Conservation (phyloP, 352 stramenopile species). For the Thraustochytrium sp. region DNA sequence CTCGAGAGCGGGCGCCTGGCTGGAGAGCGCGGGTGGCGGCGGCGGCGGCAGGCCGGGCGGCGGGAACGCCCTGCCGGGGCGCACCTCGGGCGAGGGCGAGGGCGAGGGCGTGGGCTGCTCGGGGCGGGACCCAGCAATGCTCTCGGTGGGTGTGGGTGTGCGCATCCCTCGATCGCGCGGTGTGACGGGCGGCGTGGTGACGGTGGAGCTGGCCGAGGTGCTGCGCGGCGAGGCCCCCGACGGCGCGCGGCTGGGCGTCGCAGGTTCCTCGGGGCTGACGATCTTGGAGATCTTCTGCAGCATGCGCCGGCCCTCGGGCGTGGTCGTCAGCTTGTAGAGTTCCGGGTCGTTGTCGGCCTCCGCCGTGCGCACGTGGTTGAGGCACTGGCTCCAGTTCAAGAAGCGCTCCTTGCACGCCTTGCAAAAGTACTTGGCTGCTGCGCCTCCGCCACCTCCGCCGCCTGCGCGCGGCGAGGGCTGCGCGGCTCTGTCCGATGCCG, state of each 20-base stretch:
- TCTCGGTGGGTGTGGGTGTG: neutral
- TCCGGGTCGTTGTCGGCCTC: conserved; percentile 27
- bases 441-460: neutral
- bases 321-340: conserved; percentile 23
- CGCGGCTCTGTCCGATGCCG: neutral
- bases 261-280: neutral
- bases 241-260: neutral
- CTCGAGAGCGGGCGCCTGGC: neutral
- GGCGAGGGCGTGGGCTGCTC: neutral
- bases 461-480: neutral
- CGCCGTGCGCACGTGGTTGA: conserved; percentile 5
- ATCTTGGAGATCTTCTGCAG: conserved; percentile 36
- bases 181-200: neutral
- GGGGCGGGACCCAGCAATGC: neutral
- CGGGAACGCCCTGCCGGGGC: neutral
- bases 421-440: conserved; percentile 8
- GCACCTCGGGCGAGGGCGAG: neutral
- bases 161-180: neutral
- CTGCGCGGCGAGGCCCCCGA: neutral
- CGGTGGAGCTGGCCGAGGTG: neutral
- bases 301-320: neutral
- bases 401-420: conserved; percentile 28
- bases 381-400: conserved; percentile 40
- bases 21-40: neutral
- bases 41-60: no score